Evolutionary conservation across 1,139 yeast species (phyloP), one percentile per base, ranked within the genome.

Genomic region (Yamadazyma sp.): DNA sequence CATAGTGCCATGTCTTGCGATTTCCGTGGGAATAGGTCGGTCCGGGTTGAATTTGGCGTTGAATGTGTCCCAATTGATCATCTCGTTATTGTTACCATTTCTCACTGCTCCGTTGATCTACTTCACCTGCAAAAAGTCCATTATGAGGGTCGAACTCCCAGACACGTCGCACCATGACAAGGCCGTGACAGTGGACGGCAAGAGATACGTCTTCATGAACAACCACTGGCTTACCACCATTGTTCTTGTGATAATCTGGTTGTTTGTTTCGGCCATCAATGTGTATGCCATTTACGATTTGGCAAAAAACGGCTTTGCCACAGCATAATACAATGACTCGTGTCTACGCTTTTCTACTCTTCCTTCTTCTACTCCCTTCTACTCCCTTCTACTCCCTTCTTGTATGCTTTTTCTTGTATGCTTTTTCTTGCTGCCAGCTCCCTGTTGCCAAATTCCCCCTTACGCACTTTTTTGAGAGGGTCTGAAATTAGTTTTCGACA

Each of bases 71-170:
- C 95, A 86, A 59, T 88, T 86, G 23, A 80, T 84, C 1, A 64
- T 86, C 34, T 83, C 92, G 2, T 72, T 86, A 37, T 67, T 85
- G 34, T 67, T 86, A 42, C 94, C 95, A 3, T 78, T 86, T 43
- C 64, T 86, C 29, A 79, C 86, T 11, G 89, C 90, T 2, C 95
- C 95, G 4, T 67, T 86, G 56, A 78, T 86, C 37, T 86, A 79
- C 55, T 80, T 86, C 56, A 86, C 95, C 1, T 78, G 86, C 45
- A 69, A 66, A 29, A 79, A 76, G 51, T 64, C 71, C 17, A 70
- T 80, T 35, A 86, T 86, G 95, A 67, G 61, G 37, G 75, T 78
- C 6, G 70, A 68, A 43, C 55, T 68, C 9, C 51, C 58, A 1
- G 44, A 38, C 11, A 52, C 51, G 11, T 42, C 43, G 17, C 51